Conservation (phyloP, 73 alveolate species). For the Stentor coeruleus region DNA sequence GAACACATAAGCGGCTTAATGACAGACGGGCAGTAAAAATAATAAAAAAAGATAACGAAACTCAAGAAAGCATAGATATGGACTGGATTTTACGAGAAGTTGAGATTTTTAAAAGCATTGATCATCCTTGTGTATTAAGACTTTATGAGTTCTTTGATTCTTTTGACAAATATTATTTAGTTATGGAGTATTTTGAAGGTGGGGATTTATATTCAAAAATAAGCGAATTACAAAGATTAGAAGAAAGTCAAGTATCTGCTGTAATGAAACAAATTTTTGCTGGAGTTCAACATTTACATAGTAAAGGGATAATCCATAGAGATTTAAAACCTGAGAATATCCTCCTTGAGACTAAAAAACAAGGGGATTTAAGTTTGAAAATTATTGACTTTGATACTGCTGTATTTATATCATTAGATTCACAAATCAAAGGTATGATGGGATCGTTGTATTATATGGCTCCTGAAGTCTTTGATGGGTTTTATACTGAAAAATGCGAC, state of each 20-base stretch:
- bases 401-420: slow-evolving; percentile 26
- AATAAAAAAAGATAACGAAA: not conserved
- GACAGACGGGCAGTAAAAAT: slow-evolving; percentile 20
- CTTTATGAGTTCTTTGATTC: slow-evolving; percentile 55
- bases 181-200: slow-evolving; percentile 54
- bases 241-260: slow-evolving; percentile 59
- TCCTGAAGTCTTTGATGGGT: slow-evolving; percentile 72
- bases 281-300: slow-evolving; percentile 51
- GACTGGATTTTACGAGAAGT: slow-evolving; percentile 9
- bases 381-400: slow-evolving; percentile 54
- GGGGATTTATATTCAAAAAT: slow-evolving; percentile 56
- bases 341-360: slow-evolving; percentile 24
- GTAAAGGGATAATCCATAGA: slow-evolving; percentile 45
- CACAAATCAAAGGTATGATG: slow-evolving; percentile 39
- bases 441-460: slow-evolving; percentile 76
- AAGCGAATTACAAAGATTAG: slow-evolving; percentile 33
- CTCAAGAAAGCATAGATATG: not conserved
- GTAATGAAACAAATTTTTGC: slow-evolving; percentile 50
- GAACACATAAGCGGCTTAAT: not conserved
- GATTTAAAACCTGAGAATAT: slow-evolving; percentile 63
- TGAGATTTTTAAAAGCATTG: slow-evolving; percentile 30
- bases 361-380: slow-evolving; percentile 36
- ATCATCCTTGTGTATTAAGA: slow-evolving; percentile 54
- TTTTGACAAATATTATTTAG: slow-evolving; percentile 37
- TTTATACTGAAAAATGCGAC: slow-evolving; percentile 66